Percentiles rank a stretch among this genome's conserved stretches.
Evolutionary conservation across 2,329 filamentous ascomycete genomes (phyloP).

Genomic region (Botrytis fabae): DNA sequence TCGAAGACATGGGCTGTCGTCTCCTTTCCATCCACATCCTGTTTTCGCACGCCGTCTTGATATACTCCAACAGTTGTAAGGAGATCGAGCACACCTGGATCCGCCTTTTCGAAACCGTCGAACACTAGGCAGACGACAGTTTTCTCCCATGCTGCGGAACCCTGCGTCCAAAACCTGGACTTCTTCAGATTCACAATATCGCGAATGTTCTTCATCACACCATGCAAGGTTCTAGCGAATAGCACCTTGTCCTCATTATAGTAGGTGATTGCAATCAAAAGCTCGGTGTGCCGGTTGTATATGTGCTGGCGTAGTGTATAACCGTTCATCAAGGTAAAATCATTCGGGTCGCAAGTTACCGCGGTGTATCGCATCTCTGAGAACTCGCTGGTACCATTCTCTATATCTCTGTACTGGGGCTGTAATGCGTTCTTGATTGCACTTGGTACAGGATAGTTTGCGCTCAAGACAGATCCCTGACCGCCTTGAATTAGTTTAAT

Average conservation of each 20-base stretch:
- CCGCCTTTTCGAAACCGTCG: constrained; percentile 95
- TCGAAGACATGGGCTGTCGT: constrained; percentile 97
- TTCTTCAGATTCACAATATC: constrained; percentile 99
- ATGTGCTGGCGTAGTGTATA: constrained; percentile 97
- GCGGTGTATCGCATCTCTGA: constrained; percentile 98
- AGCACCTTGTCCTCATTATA: constrained; percentile 99
- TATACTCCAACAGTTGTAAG: constrained; percentile 93
- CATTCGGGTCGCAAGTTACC: constrained; percentile 95
- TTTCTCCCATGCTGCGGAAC: constrained; percentile 98
- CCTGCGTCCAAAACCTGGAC: constrained; percentile 99
- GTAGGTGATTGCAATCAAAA: constrained; percentile 97
- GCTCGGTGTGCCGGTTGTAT: constrained; percentile 98
- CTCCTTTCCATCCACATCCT: constrained; percentile 95
- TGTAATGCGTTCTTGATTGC: constrained; percentile 98
- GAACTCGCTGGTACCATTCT: constrained; percentile 93
- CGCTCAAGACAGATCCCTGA: constrained; percentile 68
- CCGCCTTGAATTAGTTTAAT: constrained; percentile 97
- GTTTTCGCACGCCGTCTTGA: constrained; percentile 98
- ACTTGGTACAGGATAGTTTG: constrained; percentile 95
- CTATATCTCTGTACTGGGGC: constrained; percentile 85
- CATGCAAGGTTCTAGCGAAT: constrained; percentile 87
- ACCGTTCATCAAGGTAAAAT: constrained; percentile 97
- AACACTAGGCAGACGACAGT: constrained; percentile 97
- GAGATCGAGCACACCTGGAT: constrained; percentile 92
- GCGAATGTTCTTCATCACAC: constrained; percentile 98